A percentile compares a stretch with the other conserved stretches of the same genome.
Evolutionary conservation across 2,329 filamentous ascomycete species (phyloP).

Genomic region (Pseudogymnoascus sp.): DNA sequence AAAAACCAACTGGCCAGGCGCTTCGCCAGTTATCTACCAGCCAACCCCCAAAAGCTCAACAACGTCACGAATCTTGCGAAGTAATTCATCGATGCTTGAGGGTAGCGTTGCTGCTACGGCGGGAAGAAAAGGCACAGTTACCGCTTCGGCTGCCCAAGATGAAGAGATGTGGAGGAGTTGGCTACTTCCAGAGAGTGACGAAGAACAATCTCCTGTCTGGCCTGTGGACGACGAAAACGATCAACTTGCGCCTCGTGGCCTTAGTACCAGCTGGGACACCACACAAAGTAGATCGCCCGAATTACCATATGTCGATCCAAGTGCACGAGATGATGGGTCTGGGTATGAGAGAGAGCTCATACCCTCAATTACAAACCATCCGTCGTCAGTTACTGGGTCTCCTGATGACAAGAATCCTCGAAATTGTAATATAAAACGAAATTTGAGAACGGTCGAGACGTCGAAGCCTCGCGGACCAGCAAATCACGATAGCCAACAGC

Average conservation of each 20-base stretch:
- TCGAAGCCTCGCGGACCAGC: background rate
- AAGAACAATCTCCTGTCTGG: slow-evolving; percentile 1
- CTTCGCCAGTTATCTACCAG: slow-evolving; percentile 17
- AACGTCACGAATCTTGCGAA: slow-evolving; percentile 18
- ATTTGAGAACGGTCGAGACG: background rate
- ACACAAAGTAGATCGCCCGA: background rate
- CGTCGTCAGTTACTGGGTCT: background rate
- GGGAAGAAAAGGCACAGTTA: slow-evolving; percentile 12
- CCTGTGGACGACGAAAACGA: background rate
- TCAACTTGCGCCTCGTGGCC: background rate
- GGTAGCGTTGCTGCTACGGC: slow-evolving; percentile 22
- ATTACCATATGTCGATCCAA: background rate
- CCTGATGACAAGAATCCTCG: background rate
- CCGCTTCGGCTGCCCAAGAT: slow-evolving; percentile 16
- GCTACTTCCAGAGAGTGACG: slow-evolving; percentile 14
- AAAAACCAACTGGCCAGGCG: background rate
- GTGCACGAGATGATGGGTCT: background rate
- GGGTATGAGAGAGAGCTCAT: background rate
- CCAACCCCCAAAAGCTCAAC: slow-evolving; percentile 21
- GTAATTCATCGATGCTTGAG: slow-evolving; percentile 14
- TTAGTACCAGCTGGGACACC: background rate
- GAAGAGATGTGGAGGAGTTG: slow-evolving; percentile 25
- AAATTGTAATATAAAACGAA: background rate
- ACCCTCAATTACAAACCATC: background rate
- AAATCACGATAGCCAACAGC: background rate